These are phyloP conservation scores for Kluyveromyces sp. DNA, from an alignment of 1,139 yeast genomes.

Conservation along the genomic window DNA sequence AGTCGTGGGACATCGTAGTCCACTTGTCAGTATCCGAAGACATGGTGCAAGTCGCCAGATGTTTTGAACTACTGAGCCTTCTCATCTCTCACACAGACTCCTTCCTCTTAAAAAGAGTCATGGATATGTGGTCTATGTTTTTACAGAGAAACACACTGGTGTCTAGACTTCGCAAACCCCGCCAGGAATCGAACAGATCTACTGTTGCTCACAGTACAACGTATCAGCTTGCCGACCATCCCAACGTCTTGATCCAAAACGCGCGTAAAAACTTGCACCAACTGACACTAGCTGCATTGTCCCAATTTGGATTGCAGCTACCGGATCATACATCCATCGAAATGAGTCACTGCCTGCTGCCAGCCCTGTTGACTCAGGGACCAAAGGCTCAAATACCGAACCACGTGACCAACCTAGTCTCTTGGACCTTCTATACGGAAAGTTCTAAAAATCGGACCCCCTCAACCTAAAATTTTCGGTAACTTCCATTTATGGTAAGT, in stretches of 20 bases:
- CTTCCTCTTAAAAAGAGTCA: conserved; percentile 45
- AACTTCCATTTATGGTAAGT: background rate
- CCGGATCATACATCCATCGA: conserved; percentile 2
- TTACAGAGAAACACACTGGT: conserved; percentile 7
- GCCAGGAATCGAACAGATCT: background rate
- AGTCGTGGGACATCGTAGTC: conserved; percentile 57
- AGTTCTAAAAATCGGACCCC: background rate
- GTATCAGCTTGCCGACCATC: background rate
- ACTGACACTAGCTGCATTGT: background rate
- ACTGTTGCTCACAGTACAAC: background rate
- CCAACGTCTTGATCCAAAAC: background rate
- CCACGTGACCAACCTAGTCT: conserved; percentile 5
- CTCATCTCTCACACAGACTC: conserved; percentile 42
- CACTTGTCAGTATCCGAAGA: conserved; percentile 37
- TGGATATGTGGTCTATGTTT: conserved; percentile 38
- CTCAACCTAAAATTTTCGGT: background rate
- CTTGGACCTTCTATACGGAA: background rate
- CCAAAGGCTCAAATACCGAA: background rate
- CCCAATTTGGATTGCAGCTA: conserved; percentile 4
- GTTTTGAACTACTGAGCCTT: conserved; percentile 34
- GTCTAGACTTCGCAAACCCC: background rate
- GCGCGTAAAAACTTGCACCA: background rate
- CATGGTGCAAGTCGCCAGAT: conserved; percentile 33
- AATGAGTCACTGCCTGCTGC: background rate
- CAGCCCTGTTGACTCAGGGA: background rate